Conservation (phyloP, 352 stramenopile species). For the Blastocystis sp. region DNA sequence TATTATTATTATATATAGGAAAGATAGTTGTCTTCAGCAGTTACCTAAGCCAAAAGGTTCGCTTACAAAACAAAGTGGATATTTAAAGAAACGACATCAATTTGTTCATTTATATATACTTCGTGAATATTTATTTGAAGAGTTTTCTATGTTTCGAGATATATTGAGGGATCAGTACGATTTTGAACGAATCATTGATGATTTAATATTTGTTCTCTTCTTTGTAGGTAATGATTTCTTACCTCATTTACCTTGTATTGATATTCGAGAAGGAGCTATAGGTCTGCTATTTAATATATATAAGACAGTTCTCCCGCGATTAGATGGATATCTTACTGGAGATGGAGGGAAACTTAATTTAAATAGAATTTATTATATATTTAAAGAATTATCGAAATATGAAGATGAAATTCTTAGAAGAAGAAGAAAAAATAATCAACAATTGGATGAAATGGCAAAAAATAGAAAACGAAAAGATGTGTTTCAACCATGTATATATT, state of each 20-base stretch:
- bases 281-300: conserved; percentile 94
- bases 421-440: neutral
- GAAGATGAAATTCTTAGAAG: conserved; percentile 49
- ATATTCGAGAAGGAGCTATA: conserved; percentile 89
- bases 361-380: conserved; percentile 74
- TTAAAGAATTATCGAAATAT: conserved; percentile 73
- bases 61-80: conserved; percentile 9
- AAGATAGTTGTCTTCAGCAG: conserved; percentile 42
- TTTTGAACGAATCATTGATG: conserved; percentile 88
- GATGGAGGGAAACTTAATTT: conserved; percentile 73
- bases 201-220: conserved; percentile 70
- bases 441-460: conserved; percentile 26
- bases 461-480: conserved; percentile 16
- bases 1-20: conserved; percentile 43
- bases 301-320: conserved; percentile 55
- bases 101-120: conserved; percentile 41
- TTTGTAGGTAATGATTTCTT: conserved; percentile 97
- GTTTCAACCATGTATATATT: conserved; percentile 9
- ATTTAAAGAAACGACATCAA: conserved; percentile 38
- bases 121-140: conserved; percentile 40
- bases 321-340: conserved; percentile 79
- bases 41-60: neutral
- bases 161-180: conserved; percentile 71
- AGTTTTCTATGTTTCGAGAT: conserved; percentile 35
- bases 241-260: conserved; percentile 81